These are phyloP conservation scores for Tolypocladium inflatum DNA, from an alignment of 2,329 filamentous ascomycete genomes.

Conservation along the genomic window DNA sequence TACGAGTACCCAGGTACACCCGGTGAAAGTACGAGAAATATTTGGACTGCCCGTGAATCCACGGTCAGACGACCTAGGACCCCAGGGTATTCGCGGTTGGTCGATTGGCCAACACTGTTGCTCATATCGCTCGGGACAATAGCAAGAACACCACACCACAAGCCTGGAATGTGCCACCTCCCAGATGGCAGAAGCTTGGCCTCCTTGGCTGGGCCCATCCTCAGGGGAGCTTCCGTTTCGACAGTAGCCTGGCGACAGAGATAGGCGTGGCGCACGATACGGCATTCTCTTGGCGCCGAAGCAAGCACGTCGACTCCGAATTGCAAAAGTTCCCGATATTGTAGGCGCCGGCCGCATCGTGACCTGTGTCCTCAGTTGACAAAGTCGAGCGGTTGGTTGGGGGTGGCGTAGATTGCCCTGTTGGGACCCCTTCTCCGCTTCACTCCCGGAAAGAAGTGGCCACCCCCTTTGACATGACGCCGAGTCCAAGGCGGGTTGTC, in stretches of 20 bases:
- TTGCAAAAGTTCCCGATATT: background rate
- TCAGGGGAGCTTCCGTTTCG: background rate
- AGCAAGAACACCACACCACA: too few species aligned
- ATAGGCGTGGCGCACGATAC: background rate
- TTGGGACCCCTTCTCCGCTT: too few species aligned
- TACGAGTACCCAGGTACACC: too few species aligned
- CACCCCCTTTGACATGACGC: background rate
- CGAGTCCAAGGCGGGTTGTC: too few species aligned
- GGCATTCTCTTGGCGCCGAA: background rate
- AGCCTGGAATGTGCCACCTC: too few species aligned
- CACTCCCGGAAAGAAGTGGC: background rate
- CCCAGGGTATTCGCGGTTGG: background rate
- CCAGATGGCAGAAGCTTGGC: too few species aligned
- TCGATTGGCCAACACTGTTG: background rate
- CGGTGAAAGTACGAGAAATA: too few species aligned
- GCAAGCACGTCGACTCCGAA: background rate
- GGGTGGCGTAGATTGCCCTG: too few species aligned
- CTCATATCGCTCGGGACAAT: background rate
- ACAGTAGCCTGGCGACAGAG: background rate
- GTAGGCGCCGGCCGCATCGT: background rate
- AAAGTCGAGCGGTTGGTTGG: background rate
- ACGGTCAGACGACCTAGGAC: background rate
- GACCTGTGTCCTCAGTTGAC: background rate
- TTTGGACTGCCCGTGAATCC: too few species aligned
- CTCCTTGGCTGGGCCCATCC: background rate